A percentile compares a stretch with the other conserved stretches of the same genome.
Conservation (phyloP, 371 early-diverging fungal genomes). For the Mortierella sp. region DNA sequence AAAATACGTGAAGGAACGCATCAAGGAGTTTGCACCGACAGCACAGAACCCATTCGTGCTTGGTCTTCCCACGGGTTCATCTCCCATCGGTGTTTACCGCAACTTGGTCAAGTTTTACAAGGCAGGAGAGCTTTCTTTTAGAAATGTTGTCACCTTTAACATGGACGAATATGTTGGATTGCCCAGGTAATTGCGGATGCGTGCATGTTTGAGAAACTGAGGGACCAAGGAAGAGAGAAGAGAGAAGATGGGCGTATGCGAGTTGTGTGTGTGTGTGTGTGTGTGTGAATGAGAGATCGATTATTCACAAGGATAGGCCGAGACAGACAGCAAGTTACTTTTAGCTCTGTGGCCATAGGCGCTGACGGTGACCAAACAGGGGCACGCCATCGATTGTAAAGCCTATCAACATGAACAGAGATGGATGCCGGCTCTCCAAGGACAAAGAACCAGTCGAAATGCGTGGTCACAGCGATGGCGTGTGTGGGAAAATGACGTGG, state of each 20-base stretch:
- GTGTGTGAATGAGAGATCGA: constrained; percentile 1
- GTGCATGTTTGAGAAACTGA: constrained; percentile 8
- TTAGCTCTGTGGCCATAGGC: too few relatives aligned
- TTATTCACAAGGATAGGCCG: too few relatives aligned
- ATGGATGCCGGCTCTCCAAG: not conserved
- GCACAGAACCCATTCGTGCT: constrained; percentile 78
- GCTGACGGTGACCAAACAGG: too few relatives aligned
- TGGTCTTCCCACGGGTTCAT: constrained; percentile 84
- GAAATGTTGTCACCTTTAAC: constrained; percentile 75
- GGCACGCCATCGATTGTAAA: too few relatives aligned
- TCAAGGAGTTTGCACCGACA: constrained; percentile 76
- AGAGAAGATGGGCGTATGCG: not conserved
- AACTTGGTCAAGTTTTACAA: constrained; percentile 69
- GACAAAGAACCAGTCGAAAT: not conserved
- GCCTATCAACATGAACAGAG: not conserved
- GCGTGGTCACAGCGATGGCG: not conserved
- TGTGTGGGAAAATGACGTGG: not conserved
- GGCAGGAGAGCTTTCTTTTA: constrained; percentile 69
- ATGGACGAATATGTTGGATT: constrained; percentile 82
- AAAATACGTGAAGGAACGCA: constrained; percentile 77
- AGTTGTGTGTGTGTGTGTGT: not conserved
- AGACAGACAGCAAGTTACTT: too few relatives aligned
- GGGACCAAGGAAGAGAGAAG: not conserved
- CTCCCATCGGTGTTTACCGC: constrained; percentile 76
- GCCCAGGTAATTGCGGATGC: constrained; percentile 45